These are phyloP conservation scores for Candida freyschussii DNA, from an alignment of 1,139 yeast genomes.

Conservation along the genomic window DNA sequence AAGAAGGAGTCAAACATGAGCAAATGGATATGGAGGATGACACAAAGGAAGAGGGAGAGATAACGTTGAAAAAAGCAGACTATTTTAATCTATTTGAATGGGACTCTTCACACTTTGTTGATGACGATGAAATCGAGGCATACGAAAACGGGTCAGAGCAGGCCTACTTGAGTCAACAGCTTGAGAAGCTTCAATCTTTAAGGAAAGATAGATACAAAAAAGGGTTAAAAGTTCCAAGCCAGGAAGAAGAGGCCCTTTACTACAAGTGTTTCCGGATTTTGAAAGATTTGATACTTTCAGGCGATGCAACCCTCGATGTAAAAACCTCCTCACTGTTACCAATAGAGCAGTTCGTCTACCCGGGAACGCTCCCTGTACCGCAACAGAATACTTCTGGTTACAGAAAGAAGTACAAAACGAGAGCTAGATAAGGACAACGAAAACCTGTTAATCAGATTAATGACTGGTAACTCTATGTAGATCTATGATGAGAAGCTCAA, in stretches of 20 bases:
- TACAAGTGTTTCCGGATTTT: conserved; percentile 46
- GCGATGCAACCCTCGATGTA: conserved; percentile 25
- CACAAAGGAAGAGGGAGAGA: conserved; percentile 4
- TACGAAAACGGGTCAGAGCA: conserved; percentile 44
- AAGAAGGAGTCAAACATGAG: conserved; percentile 3
- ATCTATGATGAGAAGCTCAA: conserved; percentile 4
- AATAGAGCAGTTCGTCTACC: conserved; percentile 65
- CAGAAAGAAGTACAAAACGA: conserved; percentile 29
- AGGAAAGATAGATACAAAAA: conserved; percentile 54
- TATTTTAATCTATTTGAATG: conserved; percentile 43
- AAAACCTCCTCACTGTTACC: conserved; percentile 43
- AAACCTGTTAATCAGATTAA: neutral
- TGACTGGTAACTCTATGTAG: neutral
- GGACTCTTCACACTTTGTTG: conserved; percentile 48
- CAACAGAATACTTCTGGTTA: conserved; percentile 24
- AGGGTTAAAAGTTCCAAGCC: conserved; percentile 37
- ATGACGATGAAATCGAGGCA: conserved; percentile 49
- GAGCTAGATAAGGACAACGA: conserved; percentile 10
- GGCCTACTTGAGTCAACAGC: conserved; percentile 48
- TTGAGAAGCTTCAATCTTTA: conserved; percentile 55
- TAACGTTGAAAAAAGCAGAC: conserved; percentile 10
- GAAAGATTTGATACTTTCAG: conserved; percentile 36
- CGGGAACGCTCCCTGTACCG: conserved; percentile 76
- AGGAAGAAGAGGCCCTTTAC: conserved; percentile 46
- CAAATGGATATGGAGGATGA: conserved; percentile 4